Evolutionary conservation across 2,329 filamentous ascomycete species (phyloP).

Genomic region (Chrysoporthe puriensis): DNA sequence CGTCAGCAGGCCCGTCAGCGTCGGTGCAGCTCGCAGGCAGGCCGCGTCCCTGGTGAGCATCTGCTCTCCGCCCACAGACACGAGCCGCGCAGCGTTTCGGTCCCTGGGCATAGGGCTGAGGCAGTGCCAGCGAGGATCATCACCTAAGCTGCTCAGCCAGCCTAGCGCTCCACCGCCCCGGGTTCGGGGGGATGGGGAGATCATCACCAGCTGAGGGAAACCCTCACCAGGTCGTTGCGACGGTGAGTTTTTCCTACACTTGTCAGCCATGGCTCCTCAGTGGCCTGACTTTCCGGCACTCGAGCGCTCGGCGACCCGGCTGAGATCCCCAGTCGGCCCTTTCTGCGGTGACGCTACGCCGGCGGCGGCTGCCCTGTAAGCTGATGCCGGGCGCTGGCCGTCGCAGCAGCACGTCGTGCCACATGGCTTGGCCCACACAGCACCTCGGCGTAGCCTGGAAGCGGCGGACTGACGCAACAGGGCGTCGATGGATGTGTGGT

Average conservation of each 20-base stretch:
- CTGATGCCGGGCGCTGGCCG: slow-evolving; percentile 15
- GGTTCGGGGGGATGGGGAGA: not conserved
- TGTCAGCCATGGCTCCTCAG: not conserved
- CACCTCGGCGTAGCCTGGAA: not conserved
- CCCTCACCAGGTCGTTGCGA: too few species aligned
- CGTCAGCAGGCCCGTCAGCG: not conserved
- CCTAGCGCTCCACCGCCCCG: slow-evolving; percentile 15
- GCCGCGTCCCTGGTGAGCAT: not conserved
- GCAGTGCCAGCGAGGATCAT: slow-evolving; percentile 14
- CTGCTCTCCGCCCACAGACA: not conserved
- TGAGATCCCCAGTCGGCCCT: slow-evolving; percentile 14
- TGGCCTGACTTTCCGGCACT: not conserved
- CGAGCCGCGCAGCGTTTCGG: slow-evolving; percentile 1
- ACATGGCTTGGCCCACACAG: not conserved
- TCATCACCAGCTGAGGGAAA: not conserved
- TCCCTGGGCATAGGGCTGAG: slow-evolving; percentile 28
- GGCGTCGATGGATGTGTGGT: slow-evolving; percentile 5
- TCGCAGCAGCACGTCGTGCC: not conserved
- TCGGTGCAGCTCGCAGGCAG: not conserved
- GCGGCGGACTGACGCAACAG: too few species aligned
- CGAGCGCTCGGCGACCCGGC: slow-evolving; percentile 1
- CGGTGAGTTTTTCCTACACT: too few species aligned
- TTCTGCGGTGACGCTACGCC: slow-evolving; percentile 11
- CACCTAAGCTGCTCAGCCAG: not conserved
- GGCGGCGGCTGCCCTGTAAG: slow-evolving; percentile 15